Conservation (phyloP, 2,329 filamentous ascomycete species). For the Aspergillus niger region DNA sequence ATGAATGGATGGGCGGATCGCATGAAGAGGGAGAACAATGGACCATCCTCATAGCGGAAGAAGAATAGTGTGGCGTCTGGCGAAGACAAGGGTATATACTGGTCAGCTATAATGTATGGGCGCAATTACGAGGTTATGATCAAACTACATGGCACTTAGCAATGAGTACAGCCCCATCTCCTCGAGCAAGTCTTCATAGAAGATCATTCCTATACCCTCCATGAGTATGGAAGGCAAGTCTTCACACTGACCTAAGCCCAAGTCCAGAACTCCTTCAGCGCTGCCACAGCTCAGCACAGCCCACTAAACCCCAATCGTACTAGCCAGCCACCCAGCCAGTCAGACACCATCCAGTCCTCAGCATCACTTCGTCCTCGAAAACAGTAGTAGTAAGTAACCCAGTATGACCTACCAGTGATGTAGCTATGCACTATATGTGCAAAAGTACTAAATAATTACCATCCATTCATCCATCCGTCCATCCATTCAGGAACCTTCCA, state of each 20-base stretch:
- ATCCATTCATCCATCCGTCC: too few relatives aligned
- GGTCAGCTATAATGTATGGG: background rate
- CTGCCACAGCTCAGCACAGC: background rate
- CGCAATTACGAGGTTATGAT: too few relatives aligned
- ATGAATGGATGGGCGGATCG: slow-evolving; percentile 47
- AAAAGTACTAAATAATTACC: too few relatives aligned
- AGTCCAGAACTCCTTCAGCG: background rate
- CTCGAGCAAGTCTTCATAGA: background rate
- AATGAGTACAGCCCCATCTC: background rate
- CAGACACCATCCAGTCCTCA: background rate
- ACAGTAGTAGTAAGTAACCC: background rate
- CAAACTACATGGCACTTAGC: too few relatives aligned
- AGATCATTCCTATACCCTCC: too few relatives aligned
- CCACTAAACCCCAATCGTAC: background rate
- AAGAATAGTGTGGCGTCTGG: background rate
- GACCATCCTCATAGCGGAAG: slow-evolving; percentile 5
- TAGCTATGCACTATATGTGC: background rate
- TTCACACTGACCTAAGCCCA: background rate
- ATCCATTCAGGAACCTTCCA: too few relatives aligned
- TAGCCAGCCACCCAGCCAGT: background rate
- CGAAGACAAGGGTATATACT: background rate
- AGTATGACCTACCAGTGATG: background rate
- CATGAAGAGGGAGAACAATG: slow-evolving; percentile 36
- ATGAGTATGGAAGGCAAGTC: too few relatives aligned
- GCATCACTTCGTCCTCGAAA: background rate